Evolutionary conservation across 352 stramenopile species (phyloP).

Genomic region (Aphanomyces astaci): DNA sequence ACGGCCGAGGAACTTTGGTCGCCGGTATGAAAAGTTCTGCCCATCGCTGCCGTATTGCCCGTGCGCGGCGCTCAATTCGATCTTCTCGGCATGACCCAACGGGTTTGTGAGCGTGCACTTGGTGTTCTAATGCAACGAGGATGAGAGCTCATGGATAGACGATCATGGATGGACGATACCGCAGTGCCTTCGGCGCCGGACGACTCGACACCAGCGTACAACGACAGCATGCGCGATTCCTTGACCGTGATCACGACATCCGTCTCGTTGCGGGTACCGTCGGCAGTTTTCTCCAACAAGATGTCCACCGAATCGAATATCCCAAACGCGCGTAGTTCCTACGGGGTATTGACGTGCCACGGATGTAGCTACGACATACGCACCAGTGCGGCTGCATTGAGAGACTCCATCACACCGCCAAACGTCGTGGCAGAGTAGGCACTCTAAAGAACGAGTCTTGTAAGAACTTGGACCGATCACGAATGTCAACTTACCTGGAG

Average conservation of each 20-base stretch:
- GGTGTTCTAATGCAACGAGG: not conserved
- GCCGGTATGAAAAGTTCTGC: constrained; percentile 75
- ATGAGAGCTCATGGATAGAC: constrained; percentile 16
- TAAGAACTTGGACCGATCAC: not conserved
- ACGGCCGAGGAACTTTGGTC: constrained; percentile 77
- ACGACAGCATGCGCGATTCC: constrained; percentile 78
- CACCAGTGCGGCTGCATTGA: not conserved
- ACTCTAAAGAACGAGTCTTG: not conserved
- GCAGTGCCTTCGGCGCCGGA: constrained; percentile 79
- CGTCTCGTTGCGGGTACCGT: constrained; percentile 49
- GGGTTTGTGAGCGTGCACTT: constrained; percentile 67
- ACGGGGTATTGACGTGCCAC: too few species aligned
- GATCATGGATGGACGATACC: constrained; percentile 26
- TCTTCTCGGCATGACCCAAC: constrained; percentile 74
- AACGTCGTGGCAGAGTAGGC: constrained; percentile 10
- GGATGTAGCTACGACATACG: too few species aligned
- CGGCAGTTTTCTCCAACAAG: constrained; percentile 66
- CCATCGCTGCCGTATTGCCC: constrained; percentile 79
- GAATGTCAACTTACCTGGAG: constrained; percentile 39
- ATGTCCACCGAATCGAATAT: constrained; percentile 82
- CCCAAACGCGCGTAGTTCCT: constrained; percentile 63
- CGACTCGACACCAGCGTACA: constrained; percentile 77
- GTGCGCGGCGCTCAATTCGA: constrained; percentile 73
- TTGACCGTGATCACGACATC: constrained; percentile 84
- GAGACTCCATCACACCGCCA: constrained; percentile 4